Evolutionary conservation across 495 filamentous ascomycete genomes (phyloP), one percentile per base, ranked within the genome.

Genomic region (Penicillium pancosmium): DNA sequence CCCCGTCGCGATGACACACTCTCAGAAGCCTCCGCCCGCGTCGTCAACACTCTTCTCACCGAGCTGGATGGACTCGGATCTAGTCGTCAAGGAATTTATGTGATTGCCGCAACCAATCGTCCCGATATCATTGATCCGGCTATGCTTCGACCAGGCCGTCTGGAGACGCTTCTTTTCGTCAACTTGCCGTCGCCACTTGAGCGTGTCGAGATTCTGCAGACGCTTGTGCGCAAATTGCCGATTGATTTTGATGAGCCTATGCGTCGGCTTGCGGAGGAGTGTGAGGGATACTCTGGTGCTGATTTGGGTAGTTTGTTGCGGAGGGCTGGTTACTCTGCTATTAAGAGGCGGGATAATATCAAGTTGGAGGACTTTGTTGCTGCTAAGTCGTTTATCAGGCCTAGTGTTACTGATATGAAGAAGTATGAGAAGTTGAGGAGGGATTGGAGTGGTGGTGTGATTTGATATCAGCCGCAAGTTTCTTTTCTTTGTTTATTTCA

Each of bases 91-190:
- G 93, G 95, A 3, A 93, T 98, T 64, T 97, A 96, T 71, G 90
- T 98, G 27, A 89, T 98, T 58, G 94, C 91, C 13, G 94, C 94
- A 1, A 97, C 95, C 4, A 98, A 98, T 68, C 77, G 94, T 1
- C 93, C 93, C 2, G 94, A 98, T 66, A 95, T 96, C 68, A 97
- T 98, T 66, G 94, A 98, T 68, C 86, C 90, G 1, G 94, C 94
- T 6, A 97, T 98, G 86, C 84, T 97, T 12, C 87, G 94, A 3
- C 93, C 94, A 0, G 94, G 94, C 12, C 86, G 94, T 43, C 82
- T 98, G 3, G 95, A 93, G 60, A 96, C 90, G 3, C 84, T 89
- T 19, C 83, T 98, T 40, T 97, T 93, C 67, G 91, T 98, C 49
- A 94, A 93, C 70, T 77, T 98, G 5, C 94, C 94, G 0, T 86